Base-by-base conservation (phyloP, 176 grass and related monocot species). In the Rhipidocladum racemiflorum region DNA sequence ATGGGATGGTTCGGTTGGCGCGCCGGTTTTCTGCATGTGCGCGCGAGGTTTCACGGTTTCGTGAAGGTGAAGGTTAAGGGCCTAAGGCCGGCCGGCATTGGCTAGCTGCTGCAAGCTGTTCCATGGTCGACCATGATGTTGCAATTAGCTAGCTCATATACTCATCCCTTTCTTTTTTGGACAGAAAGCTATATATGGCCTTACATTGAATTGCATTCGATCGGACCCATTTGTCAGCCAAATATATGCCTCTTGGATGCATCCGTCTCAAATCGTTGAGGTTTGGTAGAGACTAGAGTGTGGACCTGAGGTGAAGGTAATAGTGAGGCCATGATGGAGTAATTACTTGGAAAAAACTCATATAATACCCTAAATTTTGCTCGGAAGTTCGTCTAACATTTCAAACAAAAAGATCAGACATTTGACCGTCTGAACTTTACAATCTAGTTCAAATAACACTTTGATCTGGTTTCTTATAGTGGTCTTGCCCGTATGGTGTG, bases 1-100 rank as follows among this genome's bases (percentile, higher is more conserved):
- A 43, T 69, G 64, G 65, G 49, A 42, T 70, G 36, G 17, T 39
- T 70, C 15, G 32, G 77, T 68, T 68, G 77, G 63, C 29, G 76
- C 45, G 62, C 45, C 23, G 64, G 62, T 67, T 67, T 79, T 9
- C 28, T 35, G 27, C 76, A 45, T 46, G 53, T 21, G 9, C 17
- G 74, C 44, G 59, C 6, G 36, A 2, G 65, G 8, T 71, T 69
- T 68, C 40, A 15, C 43, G n/a, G 42, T 32, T 36, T 48, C 25
- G 63, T 85, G 48, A 40, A n/a, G 38, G 49, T 46, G 62, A 25
- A 13, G 34, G 61, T 65, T 36, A 29, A 21, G 28, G 40, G 45
- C 48, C 53, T 50, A 29, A 8, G 27, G 28, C 39, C 42, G 65
- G 42, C 78, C 14, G 49, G 81, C 43, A 56, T 9, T 40, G 7